Evolutionary conservation across 2,329 filamentous ascomycete genomes (phyloP), one percentile per base, ranked within the genome.

Genomic region (Zymoseptoria tritici): DNA sequence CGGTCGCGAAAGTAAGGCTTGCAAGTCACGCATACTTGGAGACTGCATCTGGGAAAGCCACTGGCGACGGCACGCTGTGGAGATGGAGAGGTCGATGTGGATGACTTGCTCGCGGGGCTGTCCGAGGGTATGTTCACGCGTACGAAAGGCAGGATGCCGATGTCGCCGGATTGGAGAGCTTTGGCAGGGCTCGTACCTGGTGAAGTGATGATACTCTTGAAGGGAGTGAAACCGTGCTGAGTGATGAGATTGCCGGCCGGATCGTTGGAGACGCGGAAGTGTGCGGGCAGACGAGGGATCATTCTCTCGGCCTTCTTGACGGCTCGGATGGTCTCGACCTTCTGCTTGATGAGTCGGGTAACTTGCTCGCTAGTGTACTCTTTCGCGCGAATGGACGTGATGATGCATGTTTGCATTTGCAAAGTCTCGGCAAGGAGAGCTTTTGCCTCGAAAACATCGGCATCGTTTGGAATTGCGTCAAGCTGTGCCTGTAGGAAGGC

Each of bases 1-100:
- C 79, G 76, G 52, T 81, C 78, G n/a, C 72, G 72, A 62, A 76
- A 79, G 63, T 77, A 78, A 2, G 79, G 78, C 29, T 80, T 76
- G 63, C 81, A 83, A n/a, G 66, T 70, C 31, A 79, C 78, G 61
- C 81, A 83, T 55, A 76, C 75, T 55, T 74, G 73, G 64, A 76
- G 76, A n/a, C 63, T 69, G 67, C 81, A 83, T 16, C 61, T 64
- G 51, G 36, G 36, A 6, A n/a, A n/a, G 36, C 11, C 36, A 16
- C 16, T 46, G 13, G 36, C 13, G 13, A 16, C 16, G 5, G 36
- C 36, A 46, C 13, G 36, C 36, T 46, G 4, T 11, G 36, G 36
- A 6, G 36, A 46, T 46, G 16, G 16, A 42, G 53, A 46, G 13
- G 62, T 58, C 8, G 55, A 53, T 50, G 49, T 62, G 11, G 59